Evolutionary conservation across 169 alveolate genomes (phyloP), one percentile per base, ranked within the genome.

Genomic region (Cryptosporidium sp.): DNA sequence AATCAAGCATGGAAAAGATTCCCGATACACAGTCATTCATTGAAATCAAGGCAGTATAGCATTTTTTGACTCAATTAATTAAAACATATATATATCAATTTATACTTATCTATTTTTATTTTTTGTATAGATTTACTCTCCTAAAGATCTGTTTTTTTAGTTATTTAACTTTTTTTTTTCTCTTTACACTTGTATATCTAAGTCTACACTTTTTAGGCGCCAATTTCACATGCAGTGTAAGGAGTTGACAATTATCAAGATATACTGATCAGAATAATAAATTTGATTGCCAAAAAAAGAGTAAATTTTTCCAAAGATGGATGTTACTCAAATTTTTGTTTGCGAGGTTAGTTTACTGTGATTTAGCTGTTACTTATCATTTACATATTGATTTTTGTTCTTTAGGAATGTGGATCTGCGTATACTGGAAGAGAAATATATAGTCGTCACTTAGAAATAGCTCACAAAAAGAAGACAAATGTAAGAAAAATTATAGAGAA

Each of bases 331-430:
- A 37, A 80, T 80, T 80, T 60, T 62, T 39, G 69, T 80, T 80
- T 80, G 89, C 18, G 89, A 80, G 89, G 89, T 80, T 44, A 80
- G 89, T 80, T 26, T 42, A 3, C 12, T 9, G 1, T 42, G 51
- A 23, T 14, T 42, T 42, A 16, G 9, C n/a, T 5, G 21, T 42
- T 48, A 5, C 1, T n/a, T 45, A 5, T 31, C 44, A 10, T 56
- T 29, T 0, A 33, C 9, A n/a, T 29, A 2, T 26, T 60, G 21
- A n/a, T 33, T 26, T 70, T 23, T 44, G 23, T 16, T 21, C 23
- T 29, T 62, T 80, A 80, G 89, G 89, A 80, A 80, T 80, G 89
- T 80, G 89, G 89, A 60, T 80, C 89, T 37, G 89, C 89, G 0
- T 80, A 80, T 70, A 80, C 89, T 29, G 45, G 65, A 21, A 80